Percentiles rank a stretch among this genome's conserved stretches.
phyloP scores from a whole-genome alignment of 2,329 filamentous ascomycete genomes.

The Cladophialophora bantiana region DNA sequence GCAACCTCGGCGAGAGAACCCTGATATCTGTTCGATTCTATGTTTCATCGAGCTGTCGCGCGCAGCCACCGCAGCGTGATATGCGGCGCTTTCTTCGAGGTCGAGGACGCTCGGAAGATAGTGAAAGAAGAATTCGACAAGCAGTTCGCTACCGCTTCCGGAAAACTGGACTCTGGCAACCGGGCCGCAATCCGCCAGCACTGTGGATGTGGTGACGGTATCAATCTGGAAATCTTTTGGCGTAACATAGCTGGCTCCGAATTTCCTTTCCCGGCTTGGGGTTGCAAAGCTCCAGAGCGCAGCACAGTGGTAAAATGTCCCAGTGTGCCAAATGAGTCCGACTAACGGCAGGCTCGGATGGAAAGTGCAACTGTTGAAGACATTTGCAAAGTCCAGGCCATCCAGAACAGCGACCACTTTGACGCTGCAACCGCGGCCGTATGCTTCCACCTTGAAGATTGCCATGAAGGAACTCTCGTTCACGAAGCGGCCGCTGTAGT shows the following conservation, averaged over 20 bases:
- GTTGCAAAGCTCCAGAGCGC: not conserved
- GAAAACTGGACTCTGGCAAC: not conserved
- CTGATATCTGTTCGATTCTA: not conserved
- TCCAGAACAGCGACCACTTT: not conserved
- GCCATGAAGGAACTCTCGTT: not conserved
- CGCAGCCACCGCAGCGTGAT: slow-evolving; percentile 1
- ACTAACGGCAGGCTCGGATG: not conserved
- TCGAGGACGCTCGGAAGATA: not conserved
- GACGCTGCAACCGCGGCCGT: not conserved
- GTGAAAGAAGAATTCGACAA: not conserved
- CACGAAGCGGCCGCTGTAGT: not conserved
- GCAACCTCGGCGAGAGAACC: not conserved
- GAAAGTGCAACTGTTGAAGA: not conserved
- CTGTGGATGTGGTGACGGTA: not conserved
- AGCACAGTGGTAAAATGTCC: not conserved
- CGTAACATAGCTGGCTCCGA: not conserved
- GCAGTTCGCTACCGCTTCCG: not conserved
- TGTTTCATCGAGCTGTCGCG: not conserved
- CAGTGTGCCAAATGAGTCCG: not conserved
- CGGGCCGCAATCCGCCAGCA: not conserved
- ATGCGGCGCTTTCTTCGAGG: not conserved
- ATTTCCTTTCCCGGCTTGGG: not conserved
- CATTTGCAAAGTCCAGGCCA: not conserved
- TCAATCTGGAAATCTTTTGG: not conserved
- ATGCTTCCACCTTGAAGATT: not conserved